Evolutionary conservation across 345 rosid species (phyloP), one percentile per base, ranked within the genome.

Genomic region (Hibiscus syriacus): DNA sequence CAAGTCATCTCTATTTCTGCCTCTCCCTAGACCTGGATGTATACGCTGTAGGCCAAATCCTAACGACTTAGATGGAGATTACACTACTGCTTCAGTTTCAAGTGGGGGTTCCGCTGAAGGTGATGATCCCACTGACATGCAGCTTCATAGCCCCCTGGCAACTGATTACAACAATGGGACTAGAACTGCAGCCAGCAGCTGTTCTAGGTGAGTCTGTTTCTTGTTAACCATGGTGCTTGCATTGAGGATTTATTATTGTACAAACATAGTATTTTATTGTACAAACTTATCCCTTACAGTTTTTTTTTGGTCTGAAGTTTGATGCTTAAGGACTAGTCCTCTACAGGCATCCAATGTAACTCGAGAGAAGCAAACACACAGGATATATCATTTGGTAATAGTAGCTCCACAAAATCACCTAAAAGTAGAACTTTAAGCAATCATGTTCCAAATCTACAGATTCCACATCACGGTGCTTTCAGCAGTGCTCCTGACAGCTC

Each of bases 21-120:
- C 87, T 76, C 80, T 79, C 12, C 87, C 81, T 17, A 81, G 74
- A 78, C 83, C 90, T 29, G 71, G 74, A 27, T 81, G 87, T 72
- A 85, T 81, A 55, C 64, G 77, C 14, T 50, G 63, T 25, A 73
- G 75, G 73, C 73, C 75, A 29, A 71, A 74, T 81, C 73, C 68
- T 27, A 52, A 74, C 8, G 87, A 85, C 60, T 64, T 80, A 22
- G 90, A 85, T 70, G 84, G 81, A 73, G 87, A 83, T 48, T 64
- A 78, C 4, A 70, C 76, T 53, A 72, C 79, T 9, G 79, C 77
- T 68, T 81, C 85, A 27, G 72, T 80, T 74, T 85, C 79, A 16
- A 76, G 87, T 65, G 87, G 73, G 72, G 53, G 80, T 66, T 83
- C 90, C 60, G 67, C 32, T 63, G 87, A 80, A 54, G 78, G 76